phyloP scores from a whole-genome alignment of 106 monocot species.

The Phalaenopsis aphrodite region DNA sequence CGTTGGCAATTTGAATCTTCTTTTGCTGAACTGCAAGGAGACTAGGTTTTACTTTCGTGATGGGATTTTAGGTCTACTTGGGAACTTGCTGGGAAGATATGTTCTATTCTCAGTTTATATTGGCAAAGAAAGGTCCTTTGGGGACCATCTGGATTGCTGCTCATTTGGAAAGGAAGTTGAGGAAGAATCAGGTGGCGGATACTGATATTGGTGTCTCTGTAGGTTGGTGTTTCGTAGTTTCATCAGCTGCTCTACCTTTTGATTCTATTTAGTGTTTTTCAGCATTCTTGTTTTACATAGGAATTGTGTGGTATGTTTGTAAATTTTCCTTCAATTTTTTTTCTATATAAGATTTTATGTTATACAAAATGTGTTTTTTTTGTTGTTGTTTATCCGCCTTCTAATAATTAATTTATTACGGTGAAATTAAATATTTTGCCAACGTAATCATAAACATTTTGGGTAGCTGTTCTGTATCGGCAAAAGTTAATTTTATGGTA shows the following conservation, averaged over 20 bases:
- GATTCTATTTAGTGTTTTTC: constrained; percentile 3
- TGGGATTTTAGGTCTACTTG: not conserved
- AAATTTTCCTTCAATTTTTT: not conserved
- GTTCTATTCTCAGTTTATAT: constrained; percentile 99
- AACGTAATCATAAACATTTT: too few relatives aligned
- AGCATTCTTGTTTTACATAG: not conserved
- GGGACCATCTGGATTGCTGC: constrained; percentile 97
- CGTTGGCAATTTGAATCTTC: not conserved
- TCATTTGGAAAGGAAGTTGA: constrained; percentile 80
- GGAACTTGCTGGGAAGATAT: constrained; percentile 18
- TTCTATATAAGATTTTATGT: not conserved
- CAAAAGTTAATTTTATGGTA: not conserved
- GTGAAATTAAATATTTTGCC: too few relatives aligned
- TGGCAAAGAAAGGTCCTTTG: constrained; percentile 77
- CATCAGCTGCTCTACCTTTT: not conserved
- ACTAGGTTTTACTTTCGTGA: not conserved
- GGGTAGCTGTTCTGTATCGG: not conserved
- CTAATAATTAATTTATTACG: too few relatives aligned
- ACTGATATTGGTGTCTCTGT: constrained; percentile 81
- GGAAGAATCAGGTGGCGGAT: constrained; percentile 80
- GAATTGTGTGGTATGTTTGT: too few relatives aligned
- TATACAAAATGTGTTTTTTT: not conserved
- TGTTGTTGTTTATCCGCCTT: too few relatives aligned
- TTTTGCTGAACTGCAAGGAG: not conserved
- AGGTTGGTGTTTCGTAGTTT: constrained; percentile 32